These are phyloP conservation scores for Solanum lycopersicoides DNA, from an alignment of 257 asterid genomes.

Conservation along the genomic window DNA sequence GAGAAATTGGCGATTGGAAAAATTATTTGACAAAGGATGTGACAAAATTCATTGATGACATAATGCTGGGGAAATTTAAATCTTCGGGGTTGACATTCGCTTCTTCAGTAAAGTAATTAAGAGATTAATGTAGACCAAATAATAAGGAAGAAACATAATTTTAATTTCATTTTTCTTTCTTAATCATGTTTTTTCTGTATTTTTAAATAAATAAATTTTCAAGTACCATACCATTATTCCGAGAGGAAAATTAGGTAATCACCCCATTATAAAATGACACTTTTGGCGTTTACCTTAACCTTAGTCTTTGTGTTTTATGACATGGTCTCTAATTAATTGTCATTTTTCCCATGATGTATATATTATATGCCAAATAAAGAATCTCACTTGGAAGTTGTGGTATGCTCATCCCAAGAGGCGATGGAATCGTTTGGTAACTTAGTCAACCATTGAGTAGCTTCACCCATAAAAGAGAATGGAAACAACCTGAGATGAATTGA, in stretches of 20 bases:
- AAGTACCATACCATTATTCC: too few relatives aligned
- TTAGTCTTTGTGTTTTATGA: background rate
- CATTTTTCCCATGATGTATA: background rate
- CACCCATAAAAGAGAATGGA: too few relatives aligned
- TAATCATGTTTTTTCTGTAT: too few relatives aligned
- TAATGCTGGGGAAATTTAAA: background rate
- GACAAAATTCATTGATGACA: background rate
- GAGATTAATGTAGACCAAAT: background rate
- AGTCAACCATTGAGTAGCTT: too few relatives aligned
- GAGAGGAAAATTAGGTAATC: too few relatives aligned
- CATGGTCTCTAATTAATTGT: background rate
- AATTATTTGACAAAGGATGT: background rate
- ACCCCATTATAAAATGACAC: too few relatives aligned
- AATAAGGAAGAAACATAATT: background rate
- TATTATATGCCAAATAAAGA: background rate
- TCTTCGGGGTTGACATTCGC: background rate
- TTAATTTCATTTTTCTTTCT: background rate
- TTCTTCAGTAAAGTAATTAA: background rate
- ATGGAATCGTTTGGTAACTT: too few relatives aligned
- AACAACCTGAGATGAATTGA: too few relatives aligned
- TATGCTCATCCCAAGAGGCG: too few relatives aligned
- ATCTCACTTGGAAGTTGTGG: too few relatives aligned
- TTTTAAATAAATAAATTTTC: too few relatives aligned
- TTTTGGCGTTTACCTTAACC: too few relatives aligned
- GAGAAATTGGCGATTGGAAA: conserved; percentile 7